Evolutionary conservation across 2,329 filamentous ascomycete genomes (phyloP), one percentile per base, ranked within the genome.

Genomic region (Sclerotinia spermophila): DNA sequence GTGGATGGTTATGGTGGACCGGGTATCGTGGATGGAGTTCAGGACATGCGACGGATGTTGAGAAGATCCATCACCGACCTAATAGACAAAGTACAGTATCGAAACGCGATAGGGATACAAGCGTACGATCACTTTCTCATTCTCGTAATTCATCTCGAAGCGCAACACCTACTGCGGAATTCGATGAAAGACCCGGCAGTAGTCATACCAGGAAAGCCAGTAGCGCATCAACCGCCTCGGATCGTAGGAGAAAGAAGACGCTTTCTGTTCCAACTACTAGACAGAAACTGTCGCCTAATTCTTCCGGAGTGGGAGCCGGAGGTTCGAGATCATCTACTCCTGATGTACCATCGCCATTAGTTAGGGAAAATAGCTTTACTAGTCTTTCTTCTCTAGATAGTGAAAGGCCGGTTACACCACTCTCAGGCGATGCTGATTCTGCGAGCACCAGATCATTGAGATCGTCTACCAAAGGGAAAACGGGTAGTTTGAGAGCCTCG

Each of bases 1-100:
- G 90, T 67, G 87, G 90, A 33, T 92, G 90, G 89, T 83, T 96
- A 48, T 96, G 93, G 93, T 96, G 94, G 91, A 87, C 93, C 2
- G 92, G 92, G 0, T 93, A 91, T 86, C 83, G 86, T 45, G 86
- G 84, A 38, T 84, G 83, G 82, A 81, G 75, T 76, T 81, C 68
- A 71, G 71, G 74, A 8, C 76, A 75, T 59, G 68, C 72, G 53
- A 70, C 74, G 27, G 79, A 78, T 73, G 69, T 77, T 42, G 78
- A 80, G 70, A 80, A 79, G 61, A 75, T 69, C 30, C 75, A 78
- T 68, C 74, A 77, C 67, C 59, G 70, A 51, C 42, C 69, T 30
- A 75, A 77, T 71, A 76, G 76, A 38, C 75, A 78, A 61, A 70
- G 69, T 13, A 59, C 53, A 21, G 64, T 71, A 15, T 59, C 64